Evolutionary conservation across 768 basidiomycete genomes (phyloP).

Genomic region (Lactarius vividus): DNA sequence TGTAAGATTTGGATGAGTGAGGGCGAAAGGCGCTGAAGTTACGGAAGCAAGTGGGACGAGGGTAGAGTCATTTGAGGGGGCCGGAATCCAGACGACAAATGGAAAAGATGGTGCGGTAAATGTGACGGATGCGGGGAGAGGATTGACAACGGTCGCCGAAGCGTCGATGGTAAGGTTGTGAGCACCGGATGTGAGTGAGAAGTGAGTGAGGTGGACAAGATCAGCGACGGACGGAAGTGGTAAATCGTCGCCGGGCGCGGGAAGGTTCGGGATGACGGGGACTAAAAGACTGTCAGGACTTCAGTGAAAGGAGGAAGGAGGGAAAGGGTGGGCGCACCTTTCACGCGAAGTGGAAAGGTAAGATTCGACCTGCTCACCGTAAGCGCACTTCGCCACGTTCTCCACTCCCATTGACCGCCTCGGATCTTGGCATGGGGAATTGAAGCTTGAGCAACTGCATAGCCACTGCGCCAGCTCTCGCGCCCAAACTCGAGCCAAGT

Average conservation of each 20-base stretch:
- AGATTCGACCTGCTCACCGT: slow-evolving; percentile 6
- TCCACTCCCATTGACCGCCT: slow-evolving; percentile 3
- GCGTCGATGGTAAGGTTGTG: slow-evolving; percentile 40
- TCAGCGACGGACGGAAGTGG: slow-evolving; percentile 57
- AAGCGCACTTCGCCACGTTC: slow-evolving; percentile 20
- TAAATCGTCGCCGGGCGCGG: slow-evolving; percentile 48
- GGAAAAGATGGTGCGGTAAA: slow-evolving; percentile 57
- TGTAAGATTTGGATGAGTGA: slow-evolving; percentile 69
- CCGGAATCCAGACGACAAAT: slow-evolving; percentile 56
- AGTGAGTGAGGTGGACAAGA: slow-evolving; percentile 58
- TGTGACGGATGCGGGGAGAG: slow-evolving; percentile 48
- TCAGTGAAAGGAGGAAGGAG: slow-evolving; percentile 14
- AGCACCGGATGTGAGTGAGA: slow-evolving; percentile 42
- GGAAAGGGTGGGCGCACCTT: slow-evolving; percentile 42
- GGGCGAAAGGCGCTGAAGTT: slow-evolving; percentile 50
- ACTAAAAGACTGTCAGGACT: slow-evolving; percentile 41
- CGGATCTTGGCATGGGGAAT: slow-evolving; percentile 4
- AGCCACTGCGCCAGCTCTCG: slow-evolving; percentile 21
- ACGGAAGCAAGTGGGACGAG: slow-evolving; percentile 53
- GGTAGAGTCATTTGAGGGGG: slow-evolving; percentile 21
- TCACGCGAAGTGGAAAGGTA: slow-evolving; percentile 40
- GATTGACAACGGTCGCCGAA: slow-evolving; percentile 56
- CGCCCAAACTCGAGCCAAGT: slow-evolving; percentile 25
- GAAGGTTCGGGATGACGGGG: slow-evolving; percentile 63
- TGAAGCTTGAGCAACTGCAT: slow-evolving; percentile 7